Conservation (phyloP, 2,329 filamentous ascomycete species). For the Calonectria pseudoreteaudii region DNA sequence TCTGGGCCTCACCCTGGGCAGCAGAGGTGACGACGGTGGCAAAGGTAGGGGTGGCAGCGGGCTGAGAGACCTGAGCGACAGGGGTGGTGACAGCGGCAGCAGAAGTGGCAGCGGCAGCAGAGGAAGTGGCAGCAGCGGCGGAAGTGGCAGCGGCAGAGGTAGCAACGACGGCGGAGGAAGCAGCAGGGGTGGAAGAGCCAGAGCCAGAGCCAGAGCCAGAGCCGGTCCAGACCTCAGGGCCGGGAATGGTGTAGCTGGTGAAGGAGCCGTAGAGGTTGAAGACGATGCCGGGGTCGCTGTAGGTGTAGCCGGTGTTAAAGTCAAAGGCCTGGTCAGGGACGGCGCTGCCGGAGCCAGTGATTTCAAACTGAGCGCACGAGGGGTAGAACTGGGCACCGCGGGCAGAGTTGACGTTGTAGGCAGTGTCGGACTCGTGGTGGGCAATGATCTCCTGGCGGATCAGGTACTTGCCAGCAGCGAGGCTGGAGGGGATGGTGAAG, state of each 20-base stretch:
- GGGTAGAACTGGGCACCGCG: slow-evolving; percentile 61
- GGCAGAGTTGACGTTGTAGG: slow-evolving; percentile 44
- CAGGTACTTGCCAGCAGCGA: slow-evolving; percentile 64
- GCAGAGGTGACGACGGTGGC: slow-evolving; percentile 38
- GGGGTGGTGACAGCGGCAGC: slow-evolving; percentile 11
- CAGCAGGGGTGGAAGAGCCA: neutral
- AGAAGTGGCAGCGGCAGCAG: neutral
- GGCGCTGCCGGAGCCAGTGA: slow-evolving; percentile 60
- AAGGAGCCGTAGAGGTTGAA: slow-evolving; percentile 66
- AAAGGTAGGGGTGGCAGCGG: slow-evolving; percentile 34
- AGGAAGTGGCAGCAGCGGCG: neutral
- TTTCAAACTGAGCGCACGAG: slow-evolving; percentile 70
- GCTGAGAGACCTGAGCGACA: slow-evolving; percentile 23
- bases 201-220: slow-evolving; percentile 31
- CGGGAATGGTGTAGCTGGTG: slow-evolving; percentile 49
- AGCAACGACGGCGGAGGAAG: slow-evolving; percentile 5
- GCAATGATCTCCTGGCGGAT: slow-evolving; percentile 68
- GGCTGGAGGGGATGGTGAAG: slow-evolving; percentile 58
- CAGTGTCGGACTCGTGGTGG: slow-evolving; percentile 58
- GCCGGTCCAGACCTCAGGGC: slow-evolving; percentile 48
- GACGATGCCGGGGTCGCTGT: slow-evolving; percentile 67
- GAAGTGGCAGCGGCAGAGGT: slow-evolving; percentile 10
- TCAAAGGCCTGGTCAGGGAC: slow-evolving; percentile 56
- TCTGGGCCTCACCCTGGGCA: slow-evolving; percentile 23
- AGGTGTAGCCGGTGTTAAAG: slow-evolving; percentile 67